Evolutionary conservation across 2,329 filamentous ascomycete genomes (phyloP).

Genomic region (Leptographium lundbergii): DNA sequence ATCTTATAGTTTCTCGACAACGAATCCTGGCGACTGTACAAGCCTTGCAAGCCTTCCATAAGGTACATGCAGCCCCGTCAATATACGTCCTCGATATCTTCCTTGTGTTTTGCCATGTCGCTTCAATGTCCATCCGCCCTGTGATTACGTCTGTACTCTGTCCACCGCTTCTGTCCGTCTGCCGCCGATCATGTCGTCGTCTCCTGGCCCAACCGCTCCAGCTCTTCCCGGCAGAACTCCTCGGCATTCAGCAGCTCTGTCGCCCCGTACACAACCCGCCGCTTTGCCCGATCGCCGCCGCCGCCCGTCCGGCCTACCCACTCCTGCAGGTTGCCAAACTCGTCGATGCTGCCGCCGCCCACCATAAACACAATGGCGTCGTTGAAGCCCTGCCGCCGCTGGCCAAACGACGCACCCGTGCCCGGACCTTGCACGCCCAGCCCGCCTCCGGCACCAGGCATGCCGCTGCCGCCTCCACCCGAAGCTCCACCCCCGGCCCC

Average conservation of each 20-base stretch:
- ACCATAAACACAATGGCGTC: conserved; percentile 92
- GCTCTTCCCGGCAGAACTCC: conserved; percentile 51
- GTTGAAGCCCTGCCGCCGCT: conserved; percentile 76
- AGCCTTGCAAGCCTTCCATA: no score
- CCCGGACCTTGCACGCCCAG: conserved; percentile 41
- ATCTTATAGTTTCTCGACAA: background rate
- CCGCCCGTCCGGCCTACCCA: conserved; percentile 74
- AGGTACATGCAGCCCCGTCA: no score
- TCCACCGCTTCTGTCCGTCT: background rate
- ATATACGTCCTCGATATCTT: background rate
- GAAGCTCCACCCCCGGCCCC: conserved; percentile 16
- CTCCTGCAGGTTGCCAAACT: conserved; percentile 94
- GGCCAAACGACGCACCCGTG: conserved; percentile 76
- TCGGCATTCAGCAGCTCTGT: conserved; percentile 66
- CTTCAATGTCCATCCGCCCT: background rate
- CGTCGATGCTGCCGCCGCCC: conserved; percentile 95
- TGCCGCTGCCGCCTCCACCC: conserved; percentile 26
- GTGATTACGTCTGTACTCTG: background rate
- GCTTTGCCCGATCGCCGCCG: conserved; percentile 44
- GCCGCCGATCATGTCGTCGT: conserved; percentile 16
- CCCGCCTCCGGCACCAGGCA: conserved; percentile 29
- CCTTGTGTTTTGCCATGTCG: background rate
- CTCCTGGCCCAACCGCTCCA: conserved; percentile 50
- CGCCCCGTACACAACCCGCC: conserved; percentile 86
- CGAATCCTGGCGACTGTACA: no score